Evolutionary conservation across 2,329 filamentous ascomycete genomes (phyloP).

Genomic region (Curvularia spicifera): DNA sequence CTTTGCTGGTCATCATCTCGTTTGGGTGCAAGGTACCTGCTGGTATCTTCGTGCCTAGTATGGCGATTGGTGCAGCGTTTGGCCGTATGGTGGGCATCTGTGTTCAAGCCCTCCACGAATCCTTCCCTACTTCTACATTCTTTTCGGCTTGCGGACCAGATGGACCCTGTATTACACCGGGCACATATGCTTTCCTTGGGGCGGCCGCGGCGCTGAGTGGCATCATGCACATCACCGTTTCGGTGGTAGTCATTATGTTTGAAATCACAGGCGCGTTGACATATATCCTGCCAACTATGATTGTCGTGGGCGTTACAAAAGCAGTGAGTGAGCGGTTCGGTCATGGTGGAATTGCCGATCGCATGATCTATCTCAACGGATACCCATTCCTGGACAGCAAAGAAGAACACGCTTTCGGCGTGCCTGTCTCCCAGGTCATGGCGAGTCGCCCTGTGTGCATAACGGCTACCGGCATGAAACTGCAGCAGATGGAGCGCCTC

Average conservation of each 20-base stretch:
- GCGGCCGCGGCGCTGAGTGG: conserved; percentile 90
- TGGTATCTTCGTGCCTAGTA: conserved; percentile 96
- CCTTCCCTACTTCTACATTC: conserved; percentile 80
- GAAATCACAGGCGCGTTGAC: conserved; percentile 96
- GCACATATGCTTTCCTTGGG: conserved; percentile 94
- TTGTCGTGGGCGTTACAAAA: conserved; percentile 96
- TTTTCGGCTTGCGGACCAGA: conserved; percentile 90
- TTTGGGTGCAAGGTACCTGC: conserved; percentile 98
- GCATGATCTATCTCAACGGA: conserved; percentile 98
- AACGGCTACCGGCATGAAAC: conserved; percentile 73
- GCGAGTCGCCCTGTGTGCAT: conserved; percentile 76
- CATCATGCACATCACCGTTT: conserved; percentile 98
- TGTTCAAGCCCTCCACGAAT: conserved; percentile 86
- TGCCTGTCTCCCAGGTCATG: conserved; percentile 92
- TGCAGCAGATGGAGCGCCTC: conserved; percentile 78
- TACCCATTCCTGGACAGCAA: conserved; percentile 98
- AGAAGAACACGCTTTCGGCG: conserved; percentile 95
- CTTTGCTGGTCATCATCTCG: conserved; percentile 88
- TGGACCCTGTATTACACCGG: conserved; percentile 93
- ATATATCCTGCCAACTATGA: conserved; percentile 98
- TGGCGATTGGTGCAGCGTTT: conserved; percentile 95
- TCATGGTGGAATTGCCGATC: conserved; percentile 95
- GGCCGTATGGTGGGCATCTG: conserved; percentile 93
- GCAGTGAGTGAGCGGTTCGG: conserved; percentile 88
- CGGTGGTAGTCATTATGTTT: conserved; percentile 99